A percentile compares a stretch with the other conserved stretches of the same genome.
These are phyloP conservation scores for Gossypium australe DNA, from an alignment of 345 rosid genomes.

Conservation along the genomic window DNA sequence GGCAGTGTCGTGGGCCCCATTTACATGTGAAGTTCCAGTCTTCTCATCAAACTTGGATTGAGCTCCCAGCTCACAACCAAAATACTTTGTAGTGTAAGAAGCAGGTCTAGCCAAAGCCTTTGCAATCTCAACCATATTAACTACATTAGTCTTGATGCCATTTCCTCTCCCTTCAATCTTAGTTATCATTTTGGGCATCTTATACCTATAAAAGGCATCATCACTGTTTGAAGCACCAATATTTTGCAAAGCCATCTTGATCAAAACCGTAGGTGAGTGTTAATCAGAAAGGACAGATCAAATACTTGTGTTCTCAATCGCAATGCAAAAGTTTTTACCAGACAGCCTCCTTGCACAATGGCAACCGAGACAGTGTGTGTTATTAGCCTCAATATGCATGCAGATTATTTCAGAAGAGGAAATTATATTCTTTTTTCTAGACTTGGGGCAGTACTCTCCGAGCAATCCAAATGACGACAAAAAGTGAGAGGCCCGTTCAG, in stretches of 20 bases:
- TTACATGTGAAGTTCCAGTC: constrained; percentile 69
- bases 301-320: constrained; percentile 11
- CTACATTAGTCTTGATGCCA: constrained; percentile 86
- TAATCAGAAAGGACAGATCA: constrained; percentile 21
- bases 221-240: constrained; percentile 85
- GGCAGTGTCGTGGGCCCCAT: constrained; percentile 73
- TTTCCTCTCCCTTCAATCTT: constrained; percentile 92
- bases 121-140: constrained; percentile 90
- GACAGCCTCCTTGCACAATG: constrained; percentile 21
- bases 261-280: neutral
- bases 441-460: constrained; percentile 3
- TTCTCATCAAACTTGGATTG: constrained; percentile 92
- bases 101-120: constrained; percentile 87
- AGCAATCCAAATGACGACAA: constrained; percentile 51
- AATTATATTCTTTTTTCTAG: constrained; percentile 30
- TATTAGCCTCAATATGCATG: constrained; percentile 41
- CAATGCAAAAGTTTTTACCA: constrained; percentile 3
- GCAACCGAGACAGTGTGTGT: constrained; percentile 15
- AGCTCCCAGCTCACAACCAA: constrained; percentile 92
- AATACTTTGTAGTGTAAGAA: constrained; percentile 76
- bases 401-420: constrained; percentile 34
- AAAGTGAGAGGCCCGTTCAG: constrained; percentile 63
- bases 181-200: constrained; percentile 92
- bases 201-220: constrained; percentile 96
- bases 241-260: constrained; percentile 81